A percentile compares a stretch with the other conserved stretches of the same genome.
Evolutionary conservation across 1,284 basidiomycete genomes (phyloP).

Genomic region (Sporisorium reilianum): DNA sequence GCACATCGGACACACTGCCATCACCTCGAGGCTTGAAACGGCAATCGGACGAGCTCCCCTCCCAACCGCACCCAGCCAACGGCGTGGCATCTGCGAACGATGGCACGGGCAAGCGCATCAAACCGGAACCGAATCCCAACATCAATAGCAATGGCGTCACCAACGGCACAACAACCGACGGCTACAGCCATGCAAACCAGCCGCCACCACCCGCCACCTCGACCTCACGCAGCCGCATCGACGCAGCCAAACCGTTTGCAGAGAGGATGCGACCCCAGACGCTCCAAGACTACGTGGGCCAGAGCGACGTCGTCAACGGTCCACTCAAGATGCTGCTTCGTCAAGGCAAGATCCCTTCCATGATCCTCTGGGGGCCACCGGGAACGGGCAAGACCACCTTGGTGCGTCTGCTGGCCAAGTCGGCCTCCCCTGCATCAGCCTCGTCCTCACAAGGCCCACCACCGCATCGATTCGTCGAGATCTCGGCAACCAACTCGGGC

Average conservation of each 20-base stretch:
- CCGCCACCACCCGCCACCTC: slow-evolving; percentile 10
- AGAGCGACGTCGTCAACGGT: slow-evolving; percentile 56
- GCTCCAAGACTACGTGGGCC: slow-evolving; percentile 63
- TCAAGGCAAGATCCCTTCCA: slow-evolving; percentile 59
- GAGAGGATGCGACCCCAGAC: slow-evolving; percentile 63
- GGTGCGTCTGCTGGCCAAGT: slow-evolving; percentile 77
- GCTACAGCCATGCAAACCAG: background rate
- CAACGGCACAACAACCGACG: background rate
- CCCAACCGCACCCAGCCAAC: background rate
- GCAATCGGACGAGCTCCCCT: background rate
- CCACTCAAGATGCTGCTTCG: slow-evolving; percentile 58
- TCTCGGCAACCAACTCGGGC: slow-evolving; percentile 73
- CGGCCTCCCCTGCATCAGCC: slow-evolving; percentile 73
- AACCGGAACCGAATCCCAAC: background rate
- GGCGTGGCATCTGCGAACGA: background rate
- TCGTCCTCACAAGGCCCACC: slow-evolving; percentile 70
- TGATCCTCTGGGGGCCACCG: slow-evolving; percentile 67
- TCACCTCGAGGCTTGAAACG: slow-evolving; percentile 24
- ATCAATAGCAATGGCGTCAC: background rate
- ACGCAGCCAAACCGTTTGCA: slow-evolving; percentile 61
- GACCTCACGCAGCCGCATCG: slow-evolving; percentile 34
- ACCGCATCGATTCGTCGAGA: slow-evolving; percentile 61
- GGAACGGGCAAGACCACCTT: slow-evolving; percentile 81
- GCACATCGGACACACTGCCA: too few relatives aligned
- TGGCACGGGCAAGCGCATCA: slow-evolving; percentile 11